phyloP scores from a whole-genome alignment of 129 eudicot genomes.

The Smallanthus sonchifolius region DNA sequence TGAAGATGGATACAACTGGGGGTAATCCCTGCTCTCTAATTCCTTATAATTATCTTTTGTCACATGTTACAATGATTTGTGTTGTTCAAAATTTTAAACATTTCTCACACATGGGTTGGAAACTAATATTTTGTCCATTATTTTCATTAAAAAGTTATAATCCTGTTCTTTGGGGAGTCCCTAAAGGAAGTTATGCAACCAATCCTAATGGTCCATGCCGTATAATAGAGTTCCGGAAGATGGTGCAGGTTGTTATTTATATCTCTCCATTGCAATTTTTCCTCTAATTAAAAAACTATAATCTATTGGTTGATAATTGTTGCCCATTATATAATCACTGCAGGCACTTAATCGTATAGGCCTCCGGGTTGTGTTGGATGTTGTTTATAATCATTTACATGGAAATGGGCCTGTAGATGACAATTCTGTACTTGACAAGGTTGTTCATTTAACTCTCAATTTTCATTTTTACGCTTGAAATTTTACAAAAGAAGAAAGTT shows the following conservation, averaged over 20 bases:
- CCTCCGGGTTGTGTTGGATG: constrained; percentile 90
- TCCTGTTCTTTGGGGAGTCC: constrained; percentile 96
- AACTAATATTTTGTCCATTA: not conserved
- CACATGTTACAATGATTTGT: not conserved
- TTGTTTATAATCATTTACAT: constrained; percentile 89
- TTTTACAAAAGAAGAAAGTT: not conserved
- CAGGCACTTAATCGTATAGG: constrained; percentile 85
- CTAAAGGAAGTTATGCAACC: constrained; percentile 97
- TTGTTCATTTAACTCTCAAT: constrained; percentile 23
- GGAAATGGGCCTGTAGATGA: constrained; percentile 73
- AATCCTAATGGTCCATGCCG: constrained; percentile 74
- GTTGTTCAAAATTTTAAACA: not conserved
- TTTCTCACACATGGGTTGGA: not conserved
- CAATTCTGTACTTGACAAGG: constrained; percentile 90
- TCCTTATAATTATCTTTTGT: not conserved
- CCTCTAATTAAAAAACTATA: not conserved
- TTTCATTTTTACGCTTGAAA: constrained; percentile 6
- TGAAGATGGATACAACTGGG: constrained; percentile 96
- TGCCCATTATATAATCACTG: constrained; percentile 14
- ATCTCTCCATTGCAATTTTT: not conserved
- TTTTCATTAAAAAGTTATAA: constrained; percentile 49
- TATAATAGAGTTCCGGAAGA: constrained; percentile 77
- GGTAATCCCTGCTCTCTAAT: constrained; percentile 40
- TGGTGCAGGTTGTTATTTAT: constrained; percentile 71
- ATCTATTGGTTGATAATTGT: not conserved